phyloP scores from a whole-genome alignment of 164 flowering plant genomes.

The grape (Vitis vinifera) region DNA sequence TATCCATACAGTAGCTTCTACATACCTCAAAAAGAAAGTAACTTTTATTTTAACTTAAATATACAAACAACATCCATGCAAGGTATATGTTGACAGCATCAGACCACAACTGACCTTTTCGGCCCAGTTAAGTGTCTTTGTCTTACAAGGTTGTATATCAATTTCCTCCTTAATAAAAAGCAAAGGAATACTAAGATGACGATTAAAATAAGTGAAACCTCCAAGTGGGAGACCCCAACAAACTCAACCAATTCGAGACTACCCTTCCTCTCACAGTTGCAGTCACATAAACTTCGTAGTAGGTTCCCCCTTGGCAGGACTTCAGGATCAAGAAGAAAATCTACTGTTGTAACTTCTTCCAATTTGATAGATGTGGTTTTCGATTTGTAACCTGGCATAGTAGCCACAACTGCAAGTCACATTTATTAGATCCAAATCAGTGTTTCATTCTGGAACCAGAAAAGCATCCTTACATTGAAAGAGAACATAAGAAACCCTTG shows the following conservation, averaged over 20 bases:
- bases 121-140: constrained; percentile 33
- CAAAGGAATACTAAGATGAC: constrained; percentile 44
- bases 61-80: neutral
- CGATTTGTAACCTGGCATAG: constrained; percentile 70
- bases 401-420: constrained; percentile 49
- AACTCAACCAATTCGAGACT: constrained; percentile 27
- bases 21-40: neutral
- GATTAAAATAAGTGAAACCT: constrained; percentile 35
- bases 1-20: neutral
- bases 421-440: constrained; percentile 5
- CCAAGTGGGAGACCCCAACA: constrained; percentile 29
- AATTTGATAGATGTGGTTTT: constrained; percentile 54
- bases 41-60: neutral
- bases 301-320: constrained; percentile 12
- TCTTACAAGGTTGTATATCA: constrained; percentile 27
- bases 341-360: constrained; percentile 56
- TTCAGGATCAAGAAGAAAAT: constrained; percentile 73
- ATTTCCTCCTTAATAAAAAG: constrained; percentile 48
- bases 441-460: neutral
- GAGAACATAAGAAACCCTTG: neutral
- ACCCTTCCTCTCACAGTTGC: constrained; percentile 31
- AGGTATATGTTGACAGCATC: neutral
- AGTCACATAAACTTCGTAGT: constrained; percentile 26
- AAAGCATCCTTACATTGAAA: neutral
- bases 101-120: constrained; percentile 34